These are phyloP conservation scores for Volutella citrinella DNA, from an alignment of 2,329 filamentous ascomycete species.

Conservation along the genomic window DNA sequence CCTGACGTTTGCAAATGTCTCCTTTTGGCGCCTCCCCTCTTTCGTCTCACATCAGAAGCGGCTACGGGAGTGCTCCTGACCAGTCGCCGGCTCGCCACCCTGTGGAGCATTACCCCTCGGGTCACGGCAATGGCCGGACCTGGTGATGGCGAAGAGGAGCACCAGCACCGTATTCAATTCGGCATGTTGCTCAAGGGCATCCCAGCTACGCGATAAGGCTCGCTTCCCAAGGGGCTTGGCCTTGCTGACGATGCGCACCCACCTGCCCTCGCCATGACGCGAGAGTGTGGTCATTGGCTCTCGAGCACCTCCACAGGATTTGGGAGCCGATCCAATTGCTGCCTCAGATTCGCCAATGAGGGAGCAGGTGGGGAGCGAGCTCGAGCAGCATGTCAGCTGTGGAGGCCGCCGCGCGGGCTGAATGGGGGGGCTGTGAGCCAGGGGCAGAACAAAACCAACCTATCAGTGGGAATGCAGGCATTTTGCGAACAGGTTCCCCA, in stretches of 20 bases:
- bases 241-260: constrained; percentile 12
- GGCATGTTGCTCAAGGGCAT: too few relatives aligned
- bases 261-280: constrained; percentile 21
- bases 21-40: too few relatives aligned
- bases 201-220: too few relatives aligned
- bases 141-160: constrained; percentile 13
- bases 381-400: too few relatives aligned
- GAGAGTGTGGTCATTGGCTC: constrained; percentile 19
- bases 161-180: constrained; percentile 13
- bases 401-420: too few relatives aligned
- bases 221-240: constrained; percentile 16
- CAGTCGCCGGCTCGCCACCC: constrained; percentile 14
- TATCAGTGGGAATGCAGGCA: constrained; percentile 19
- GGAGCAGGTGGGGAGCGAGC: constrained; percentile 7
- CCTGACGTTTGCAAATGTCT: constrained; percentile 2
- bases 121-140: too few relatives aligned
- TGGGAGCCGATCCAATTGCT: constrained; percentile 11
- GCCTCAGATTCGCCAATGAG: constrained; percentile 12
- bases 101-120: constrained; percentile 11
- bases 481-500: constrained; percentile 19
- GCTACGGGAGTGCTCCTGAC: constrained; percentile 5
- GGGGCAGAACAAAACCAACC: constrained; percentile 17
- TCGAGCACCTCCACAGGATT: too few relatives aligned
- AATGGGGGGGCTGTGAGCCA: constrained; percentile 20
- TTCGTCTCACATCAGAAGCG: constrained; percentile 12